Conservation (phyloP, 805 yeast genomes). For the Candida parachauliodes region DNA sequence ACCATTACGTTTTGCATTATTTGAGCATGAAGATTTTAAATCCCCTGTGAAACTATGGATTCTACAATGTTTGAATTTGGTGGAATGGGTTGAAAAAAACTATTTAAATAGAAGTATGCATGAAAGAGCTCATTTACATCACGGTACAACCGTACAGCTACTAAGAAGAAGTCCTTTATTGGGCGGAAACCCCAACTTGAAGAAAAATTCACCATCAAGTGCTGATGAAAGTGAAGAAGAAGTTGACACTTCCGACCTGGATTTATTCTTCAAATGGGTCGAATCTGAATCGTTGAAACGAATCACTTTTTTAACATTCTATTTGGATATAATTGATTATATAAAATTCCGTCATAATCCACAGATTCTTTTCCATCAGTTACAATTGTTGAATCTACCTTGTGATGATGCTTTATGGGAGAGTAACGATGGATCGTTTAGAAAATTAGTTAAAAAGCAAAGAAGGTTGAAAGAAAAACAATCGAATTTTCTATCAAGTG, state of each 20-base stretch:
- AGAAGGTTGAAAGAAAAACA: conserved; percentile 17
- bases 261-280: conserved; percentile 64
- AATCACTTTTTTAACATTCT: conserved; percentile 76
- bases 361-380: conserved; percentile 33
- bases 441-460: conserved; percentile 34
- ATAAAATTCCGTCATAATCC: conserved; percentile 73
- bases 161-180: conserved; percentile 71
- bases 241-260: conserved; percentile 23
- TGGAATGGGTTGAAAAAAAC: conserved; percentile 80
- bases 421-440: conserved; percentile 36
- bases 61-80: conserved; percentile 64
- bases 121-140: conserved; percentile 82
- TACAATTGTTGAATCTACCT: conserved; percentile 38
- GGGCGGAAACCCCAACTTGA: conserved; percentile 60
- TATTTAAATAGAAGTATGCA: conserved; percentile 66
- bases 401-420: conserved; percentile 44
- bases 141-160: conserved; percentile 80
- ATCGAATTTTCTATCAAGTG: conserved; percentile 48
- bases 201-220: conserved; percentile 26
- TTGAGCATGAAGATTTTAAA: conserved; percentile 65
- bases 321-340: conserved; percentile 75
- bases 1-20: conserved; percentile 67
- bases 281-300: conserved; percentile 77
- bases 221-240: conserved; percentile 17
- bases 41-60: conserved; percentile 79